Evolutionary conservation across 768 basidiomycete genomes (phyloP), one percentile per base, ranked within the genome.

Genomic region (Amanita pseudoporphyria): DNA sequence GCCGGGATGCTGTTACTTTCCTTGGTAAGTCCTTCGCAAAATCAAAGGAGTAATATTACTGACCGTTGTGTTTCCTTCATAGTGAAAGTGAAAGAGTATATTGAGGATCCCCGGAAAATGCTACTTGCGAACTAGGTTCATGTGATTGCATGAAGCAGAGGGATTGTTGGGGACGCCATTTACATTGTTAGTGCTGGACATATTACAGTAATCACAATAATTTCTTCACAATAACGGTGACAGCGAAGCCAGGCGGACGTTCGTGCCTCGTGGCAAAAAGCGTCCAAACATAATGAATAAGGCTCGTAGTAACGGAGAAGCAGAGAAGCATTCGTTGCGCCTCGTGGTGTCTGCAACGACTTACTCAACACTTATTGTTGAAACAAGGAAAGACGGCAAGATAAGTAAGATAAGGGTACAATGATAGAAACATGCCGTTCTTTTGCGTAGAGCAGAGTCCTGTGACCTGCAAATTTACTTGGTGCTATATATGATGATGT

Each of bases 1-100:
- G 95, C 31, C 76, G 95, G 56, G 95, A 99, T 67, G 95, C 87
- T 30, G 87, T 92, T 47, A 95, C 93, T 35, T 97, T 99, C 91
- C 82, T 99, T 56, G 92, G 91, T 93, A 57, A 56, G 87, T 45
- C 43, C 24, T 31, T 26, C 41, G 42, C 41, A 22, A 37, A 49
- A 40, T 36, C 37, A 3, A 10, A 26, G 26, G 32, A 14, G 19
- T 40, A 42, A 16, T 9, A 35, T 14, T n/a, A 22, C 35, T 45
- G 14, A 55, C 9, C 14, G 28, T 41, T 36, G 39, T 42, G 16
- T 47, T 28, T 41, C n/a, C 22, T 19, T 42, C 38, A 49, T 19
- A 90, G 92, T 95, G 59, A 84, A 82, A 70, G 78, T 97, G 66
- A 88, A 88, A 64, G 87, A 96, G 64, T 93, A 94, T 67, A 76